phyloP scores from a whole-genome alignment of 257 asterid species.

The Lycium barbarum region DNA sequence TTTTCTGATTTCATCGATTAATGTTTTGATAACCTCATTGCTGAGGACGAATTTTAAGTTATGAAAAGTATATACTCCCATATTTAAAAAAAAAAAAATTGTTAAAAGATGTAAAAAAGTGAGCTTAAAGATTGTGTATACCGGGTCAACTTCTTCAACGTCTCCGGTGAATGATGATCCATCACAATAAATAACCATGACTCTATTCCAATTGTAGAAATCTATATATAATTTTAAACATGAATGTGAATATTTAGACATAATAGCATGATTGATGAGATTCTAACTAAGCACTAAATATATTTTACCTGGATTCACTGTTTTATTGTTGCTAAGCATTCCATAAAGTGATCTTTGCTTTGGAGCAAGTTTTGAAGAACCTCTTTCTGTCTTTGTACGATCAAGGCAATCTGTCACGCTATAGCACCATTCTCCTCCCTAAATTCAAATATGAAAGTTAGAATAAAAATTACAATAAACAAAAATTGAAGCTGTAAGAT shows the following conservation, averaged over 20 bases:
- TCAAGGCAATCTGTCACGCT: background rate
- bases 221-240: constrained; percentile 46
- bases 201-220: constrained; percentile 95
- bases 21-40: no score
- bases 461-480: background rate
- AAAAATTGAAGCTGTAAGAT: background rate
- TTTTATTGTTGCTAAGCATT: background rate
- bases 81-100: background rate
- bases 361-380: constrained; percentile 21
- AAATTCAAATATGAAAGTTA: background rate
- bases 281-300: background rate
- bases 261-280: background rate
- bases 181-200: constrained; percentile 87
- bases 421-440: constrained; percentile 36
- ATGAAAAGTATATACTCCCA: background rate
- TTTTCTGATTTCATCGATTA: background rate
- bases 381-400: background rate
- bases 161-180: constrained; percentile 96
- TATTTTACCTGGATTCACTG: constrained; percentile 30
- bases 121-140: background rate
- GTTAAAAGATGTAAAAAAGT: background rate
- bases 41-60: background rate
- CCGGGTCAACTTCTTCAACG: constrained; percentile 48
- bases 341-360: background rate
- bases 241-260: background rate